Evolutionary conservation across 768 basidiomycete genomes (phyloP).

Genomic region (Lentinula sp.): DNA sequence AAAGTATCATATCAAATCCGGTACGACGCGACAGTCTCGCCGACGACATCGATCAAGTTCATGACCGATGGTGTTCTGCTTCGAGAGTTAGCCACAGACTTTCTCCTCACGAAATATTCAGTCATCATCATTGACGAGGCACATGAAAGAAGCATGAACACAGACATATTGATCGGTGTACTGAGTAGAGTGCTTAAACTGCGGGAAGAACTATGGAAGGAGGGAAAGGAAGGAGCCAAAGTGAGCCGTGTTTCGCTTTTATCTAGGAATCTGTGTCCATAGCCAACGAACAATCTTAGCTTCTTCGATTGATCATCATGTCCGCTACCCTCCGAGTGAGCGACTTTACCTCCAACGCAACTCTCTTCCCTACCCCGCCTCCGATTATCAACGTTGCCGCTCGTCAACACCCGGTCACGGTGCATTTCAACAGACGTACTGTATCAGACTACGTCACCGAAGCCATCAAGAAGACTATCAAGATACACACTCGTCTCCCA

Average conservation of each 20-base stretch:
- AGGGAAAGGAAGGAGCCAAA: constrained; percentile 65
- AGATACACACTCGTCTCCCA: constrained; percentile 90
- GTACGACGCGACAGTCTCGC: constrained; percentile 90
- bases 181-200: constrained; percentile 90
- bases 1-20: constrained; percentile 95
- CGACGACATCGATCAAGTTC: constrained; percentile 92
- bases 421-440: constrained; percentile 90
- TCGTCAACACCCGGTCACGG: constrained; percentile 91
- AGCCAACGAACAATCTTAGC: constrained; percentile 33
- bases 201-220: constrained; percentile 85
- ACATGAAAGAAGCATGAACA: constrained; percentile 97
- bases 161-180: constrained; percentile 94
- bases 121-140: constrained; percentile 97
- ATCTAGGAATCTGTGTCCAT: neutral
- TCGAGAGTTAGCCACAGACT: constrained; percentile 88
- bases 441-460: constrained; percentile 84
- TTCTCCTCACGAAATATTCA: constrained; percentile 90
- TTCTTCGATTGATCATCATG: constrained; percentile 94
- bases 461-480: constrained; percentile 82
- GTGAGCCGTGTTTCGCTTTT: constrained; percentile 25
- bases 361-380: constrained; percentile 78
- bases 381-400: constrained; percentile 87
- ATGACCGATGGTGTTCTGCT: constrained; percentile 99
- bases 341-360: constrained; percentile 85
- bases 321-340: constrained; percentile 93